Evolutionary conservation across 2,329 filamentous ascomycete species (phyloP).

Genomic region (Hypoxylon sp.): DNA sequence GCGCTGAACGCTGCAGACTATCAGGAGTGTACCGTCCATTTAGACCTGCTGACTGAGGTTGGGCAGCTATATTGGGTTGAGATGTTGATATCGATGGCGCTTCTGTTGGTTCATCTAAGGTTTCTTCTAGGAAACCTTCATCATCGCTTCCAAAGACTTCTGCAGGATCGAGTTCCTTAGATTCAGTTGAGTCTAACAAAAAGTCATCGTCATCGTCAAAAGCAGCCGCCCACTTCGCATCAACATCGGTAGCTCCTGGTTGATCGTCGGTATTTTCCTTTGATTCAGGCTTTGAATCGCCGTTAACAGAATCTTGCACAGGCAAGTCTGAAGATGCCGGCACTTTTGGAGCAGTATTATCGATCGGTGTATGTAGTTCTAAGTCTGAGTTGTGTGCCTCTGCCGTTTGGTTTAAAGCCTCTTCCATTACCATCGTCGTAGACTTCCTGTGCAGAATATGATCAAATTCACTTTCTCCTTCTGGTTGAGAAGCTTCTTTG

Average conservation of each 20-base stretch:
- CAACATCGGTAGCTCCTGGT: slow-evolving; percentile 67
- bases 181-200: slow-evolving; percentile 68
- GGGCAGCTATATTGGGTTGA: slow-evolving; percentile 40
- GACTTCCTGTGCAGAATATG: slow-evolving; percentile 75
- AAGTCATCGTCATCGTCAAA: slow-evolving; percentile 79
- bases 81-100: slow-evolving; percentile 33
- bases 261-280: slow-evolving; percentile 47
- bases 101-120: slow-evolving; percentile 60
- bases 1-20: slow-evolving; percentile 47
- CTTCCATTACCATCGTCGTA: slow-evolving; percentile 75
- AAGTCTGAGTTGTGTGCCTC: slow-evolving; percentile 39
- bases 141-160: slow-evolving; percentile 86
- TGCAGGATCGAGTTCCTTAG: slow-evolving; percentile 71
- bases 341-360: slow-evolving; percentile 35
- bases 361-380: slow-evolving; percentile 48
- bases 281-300: slow-evolving; percentile 46
- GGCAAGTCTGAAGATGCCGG: slow-evolving; percentile 24
- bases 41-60: slow-evolving; percentile 44
- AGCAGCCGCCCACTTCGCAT: slow-evolving; percentile 86
- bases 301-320: slow-evolving; percentile 39
- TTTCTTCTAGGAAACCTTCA: slow-evolving; percentile 86
- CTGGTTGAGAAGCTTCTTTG: slow-evolving; percentile 53
- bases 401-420: slow-evolving; percentile 29
- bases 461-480: slow-evolving; percentile 50
- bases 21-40: slow-evolving; percentile 57